Base-by-base conservation (phyloP, 768 basidiomycete species). In the Suillus ampliporus region DNA sequence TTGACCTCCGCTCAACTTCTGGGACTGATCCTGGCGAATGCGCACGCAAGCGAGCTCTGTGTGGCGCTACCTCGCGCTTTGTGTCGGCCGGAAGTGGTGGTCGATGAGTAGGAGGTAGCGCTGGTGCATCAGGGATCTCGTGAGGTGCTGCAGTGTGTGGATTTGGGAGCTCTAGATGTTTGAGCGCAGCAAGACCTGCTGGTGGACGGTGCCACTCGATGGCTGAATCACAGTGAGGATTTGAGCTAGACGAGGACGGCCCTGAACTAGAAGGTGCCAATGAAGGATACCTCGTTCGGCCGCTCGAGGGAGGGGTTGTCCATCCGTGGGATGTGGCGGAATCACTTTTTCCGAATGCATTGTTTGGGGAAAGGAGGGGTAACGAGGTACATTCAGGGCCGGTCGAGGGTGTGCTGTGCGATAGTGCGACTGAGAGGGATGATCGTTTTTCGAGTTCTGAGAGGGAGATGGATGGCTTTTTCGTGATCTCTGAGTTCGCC, bases 171-270 rank as follows among this genome's bases (percentile, higher is more conserved):
- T 61, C 68, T 2, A 65, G 28, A 28, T 5, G 9, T 50, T 31
- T 57, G 3, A 74, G 62, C 10, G 63, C 67, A 1, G 65, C 64
- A 0, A 76, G 73, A 19, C 74, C 73, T 21, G 63, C 7, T 15
- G 73, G 73, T 6, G 46, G 66, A 50, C 71, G 63, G 38, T 62
- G 65, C 73, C 73, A 74, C 51, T 75, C 73, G 3, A 62, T 61
- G 9, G 31, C 58, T 21, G 34, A 40, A 11, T 72, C 71, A 1
- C 67, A 61, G 31, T 47, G 66, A 4, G 43, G n/a, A 17, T 17
- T 38, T 9, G 53, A 53, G 34, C 62, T 60, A 1, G 7, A 62
- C 14, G 63, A 66, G 8, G 69, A 63, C 38, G 15, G 47, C 17
- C 38, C 52, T 4, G 53, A 4, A 17, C 63, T 76, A 11, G 73